A percentile compares a stretch with the other conserved stretches of the same genome.
Evolutionary conservation across 2,329 filamentous ascomycete species (phyloP).

Genomic region (Pseudogymnoascus sp.): DNA sequence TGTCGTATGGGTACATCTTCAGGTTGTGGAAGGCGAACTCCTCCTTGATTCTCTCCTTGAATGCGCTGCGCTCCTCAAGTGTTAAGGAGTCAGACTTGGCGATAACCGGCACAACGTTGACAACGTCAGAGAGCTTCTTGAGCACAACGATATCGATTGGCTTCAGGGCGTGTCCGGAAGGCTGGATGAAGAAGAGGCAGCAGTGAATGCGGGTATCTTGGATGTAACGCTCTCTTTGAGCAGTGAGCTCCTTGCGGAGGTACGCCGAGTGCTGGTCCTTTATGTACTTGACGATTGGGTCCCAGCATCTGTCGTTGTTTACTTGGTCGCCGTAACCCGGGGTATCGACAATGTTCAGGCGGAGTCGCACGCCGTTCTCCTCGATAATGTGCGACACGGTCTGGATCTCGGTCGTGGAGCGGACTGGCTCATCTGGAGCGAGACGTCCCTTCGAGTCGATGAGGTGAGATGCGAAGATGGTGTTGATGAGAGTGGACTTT

Average conservation of each 20-base stretch:
- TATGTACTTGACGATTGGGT: slow-evolving; percentile 99
- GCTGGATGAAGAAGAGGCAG: slow-evolving; percentile 99
- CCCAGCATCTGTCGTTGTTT: slow-evolving; percentile 99
- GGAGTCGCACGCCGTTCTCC: slow-evolving; percentile 95
- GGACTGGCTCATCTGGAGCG: slow-evolving; percentile 83
- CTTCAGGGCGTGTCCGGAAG: slow-evolving; percentile 95
- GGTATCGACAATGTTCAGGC: slow-evolving; percentile 98
- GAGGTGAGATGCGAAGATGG: slow-evolving; percentile 98
- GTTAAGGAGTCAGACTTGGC: slow-evolving; percentile 97
- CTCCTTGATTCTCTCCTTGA: slow-evolving; percentile 99
- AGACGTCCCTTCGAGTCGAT: slow-evolving; percentile 98
- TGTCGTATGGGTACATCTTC: slow-evolving; percentile 99
- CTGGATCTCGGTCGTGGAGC: slow-evolving; percentile 96
- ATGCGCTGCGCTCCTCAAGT: slow-evolving; percentile 86
- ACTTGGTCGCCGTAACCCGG: slow-evolving; percentile 97
- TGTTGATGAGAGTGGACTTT: slow-evolving; percentile 99
- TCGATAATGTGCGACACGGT: slow-evolving; percentile 97
- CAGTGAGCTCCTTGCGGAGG: slow-evolving; percentile 97
- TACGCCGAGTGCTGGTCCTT: slow-evolving; percentile 99
- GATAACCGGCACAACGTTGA: slow-evolving; percentile 98
- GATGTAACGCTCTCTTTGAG: slow-evolving; percentile 97
- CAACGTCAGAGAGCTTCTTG: slow-evolving; percentile 98
- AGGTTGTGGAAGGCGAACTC: slow-evolving; percentile 99
- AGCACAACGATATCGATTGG: slow-evolving; percentile 98
- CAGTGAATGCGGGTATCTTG: slow-evolving; percentile 99